These are phyloP conservation scores for Ophiostoma sp. DNA, from an alignment of 2,329 filamentous ascomycete species.

Conservation along the genomic window DNA sequence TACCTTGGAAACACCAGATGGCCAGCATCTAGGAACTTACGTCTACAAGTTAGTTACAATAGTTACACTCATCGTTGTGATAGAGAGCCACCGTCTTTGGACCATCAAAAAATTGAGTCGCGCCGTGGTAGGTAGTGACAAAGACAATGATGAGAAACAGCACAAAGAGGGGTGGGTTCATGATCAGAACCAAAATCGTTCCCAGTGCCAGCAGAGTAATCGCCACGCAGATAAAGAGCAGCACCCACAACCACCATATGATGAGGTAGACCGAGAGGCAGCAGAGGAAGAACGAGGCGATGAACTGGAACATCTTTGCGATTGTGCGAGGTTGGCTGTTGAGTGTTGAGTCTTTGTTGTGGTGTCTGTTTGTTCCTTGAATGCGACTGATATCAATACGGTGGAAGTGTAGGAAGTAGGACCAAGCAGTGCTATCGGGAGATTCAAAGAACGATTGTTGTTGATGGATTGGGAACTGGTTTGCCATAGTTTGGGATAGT, in stretches of 20 bases:
- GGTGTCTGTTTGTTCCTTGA: not conserved
- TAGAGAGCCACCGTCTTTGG: not conserved
- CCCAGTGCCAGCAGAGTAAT: not conserved
- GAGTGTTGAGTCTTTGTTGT: not conserved
- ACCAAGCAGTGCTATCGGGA: not conserved
- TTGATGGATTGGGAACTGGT: not conserved
- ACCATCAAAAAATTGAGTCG: not conserved
- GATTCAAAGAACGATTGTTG: not conserved
- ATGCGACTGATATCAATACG: not conserved
- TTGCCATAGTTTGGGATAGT: not conserved
- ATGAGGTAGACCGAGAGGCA: conserved; percentile 4
- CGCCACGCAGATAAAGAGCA: not conserved
- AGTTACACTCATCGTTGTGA: not conserved
- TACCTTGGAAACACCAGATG: not conserved
- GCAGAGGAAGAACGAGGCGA: not conserved
- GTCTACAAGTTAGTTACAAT: not conserved
- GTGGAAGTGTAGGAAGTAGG: not conserved
- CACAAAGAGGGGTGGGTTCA: not conserved
- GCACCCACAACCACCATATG: not conserved
- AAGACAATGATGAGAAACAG: not conserved
- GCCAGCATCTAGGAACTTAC: conserved; percentile 7
- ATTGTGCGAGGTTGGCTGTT: not conserved
- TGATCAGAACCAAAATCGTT: not conserved
- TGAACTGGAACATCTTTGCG: not conserved
- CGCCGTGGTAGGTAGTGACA: not conserved